phyloP scores from a whole-genome alignment of 1,139 yeast species.

The Pichia sp. region DNA sequence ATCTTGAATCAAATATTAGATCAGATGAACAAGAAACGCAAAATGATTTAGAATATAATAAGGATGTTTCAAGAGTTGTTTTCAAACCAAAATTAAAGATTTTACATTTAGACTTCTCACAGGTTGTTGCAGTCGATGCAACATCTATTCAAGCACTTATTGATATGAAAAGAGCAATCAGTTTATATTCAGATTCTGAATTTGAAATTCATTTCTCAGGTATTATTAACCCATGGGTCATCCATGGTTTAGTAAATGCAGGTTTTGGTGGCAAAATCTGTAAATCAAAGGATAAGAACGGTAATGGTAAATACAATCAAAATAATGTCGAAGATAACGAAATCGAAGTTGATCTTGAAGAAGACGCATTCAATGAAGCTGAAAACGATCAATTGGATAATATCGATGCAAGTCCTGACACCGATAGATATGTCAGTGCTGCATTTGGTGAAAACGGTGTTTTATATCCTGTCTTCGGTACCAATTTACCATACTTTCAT shows the following conservation, averaged over 20 bases:
- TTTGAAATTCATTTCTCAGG: constrained; percentile 91
- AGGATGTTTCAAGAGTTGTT: background rate
- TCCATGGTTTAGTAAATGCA: constrained; percentile 69
- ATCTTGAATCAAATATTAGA: background rate
- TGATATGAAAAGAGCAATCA: constrained; percentile 72
- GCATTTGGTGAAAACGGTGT: constrained; percentile 44
- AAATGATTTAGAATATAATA: background rate
- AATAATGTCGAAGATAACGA: constrained; percentile 6
- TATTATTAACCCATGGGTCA: constrained; percentile 80
- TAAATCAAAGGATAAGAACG: constrained; percentile 22
- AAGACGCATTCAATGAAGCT: constrained; percentile 11
- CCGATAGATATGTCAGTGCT: constrained; percentile 17
- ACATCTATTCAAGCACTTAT: constrained; percentile 77
- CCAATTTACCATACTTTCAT: constrained; percentile 84
- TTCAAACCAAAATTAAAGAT: constrained; percentile 63
- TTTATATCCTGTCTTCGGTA: constrained; percentile 45
- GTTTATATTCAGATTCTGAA: constrained; percentile 73
- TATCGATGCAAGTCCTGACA: background rate
- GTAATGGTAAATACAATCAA: background rate
- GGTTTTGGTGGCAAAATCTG: constrained; percentile 61
- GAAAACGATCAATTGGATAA: constrained; percentile 30
- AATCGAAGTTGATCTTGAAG: constrained; percentile 16
- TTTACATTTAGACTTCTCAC: constrained; percentile 76
- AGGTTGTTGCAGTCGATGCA: constrained; percentile 72
- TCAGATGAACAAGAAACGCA: background rate